Base-by-base conservation (phyloP, 768 basidiomycete species). In the Mrakia gelida region DNA sequence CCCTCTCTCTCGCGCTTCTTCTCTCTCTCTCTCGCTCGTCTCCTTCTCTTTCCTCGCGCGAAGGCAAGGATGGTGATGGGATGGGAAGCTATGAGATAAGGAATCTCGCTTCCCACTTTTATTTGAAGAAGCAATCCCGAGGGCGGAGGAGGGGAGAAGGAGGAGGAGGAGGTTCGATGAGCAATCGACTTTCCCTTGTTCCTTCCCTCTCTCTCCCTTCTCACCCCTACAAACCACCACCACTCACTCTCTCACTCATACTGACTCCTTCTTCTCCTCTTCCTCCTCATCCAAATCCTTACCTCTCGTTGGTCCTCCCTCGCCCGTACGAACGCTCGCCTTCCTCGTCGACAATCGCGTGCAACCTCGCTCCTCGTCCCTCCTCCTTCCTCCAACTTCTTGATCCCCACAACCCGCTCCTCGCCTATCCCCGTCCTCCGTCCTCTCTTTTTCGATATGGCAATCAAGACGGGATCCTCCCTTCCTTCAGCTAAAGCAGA, bases 401-500 rank as follows among this genome's bases (percentile, higher is more conserved):
- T 3, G 34, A 32, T 32, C 43, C 70, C 41, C 71, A 21, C 71
- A n/a, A 4, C 71, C n/a, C 30, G 1, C 67, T n/a, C 26, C 38
- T 38, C 65, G 13, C 32, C 38, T 41, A 43, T 41, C 67, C 67
- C 23, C 21, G 67, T 34, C 67, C 67, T 16, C 38, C 38, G 3
- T 38, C 18, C 34, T 23, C 21, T 34, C 8, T 3, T 68, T 68
- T 38, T 41, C 32, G 65, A 10, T 2, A 68, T 16, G 38, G 5
- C 21, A 0, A 70, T 18, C 18, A 1, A 21, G 49, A 52, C 49
- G 49, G 49, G 49, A 52, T 3, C 41, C 4, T 70, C 67, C 16
- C n/a, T 70, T 11, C 67, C 67, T n/a, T 70, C 67, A 9, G 67
- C 67, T 21, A 70, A 70, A 26, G 26, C 34, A 18, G 67, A 70